phyloP scores from a whole-genome alignment of 208 protist species.

The Wallacemonas sp. region DNA sequence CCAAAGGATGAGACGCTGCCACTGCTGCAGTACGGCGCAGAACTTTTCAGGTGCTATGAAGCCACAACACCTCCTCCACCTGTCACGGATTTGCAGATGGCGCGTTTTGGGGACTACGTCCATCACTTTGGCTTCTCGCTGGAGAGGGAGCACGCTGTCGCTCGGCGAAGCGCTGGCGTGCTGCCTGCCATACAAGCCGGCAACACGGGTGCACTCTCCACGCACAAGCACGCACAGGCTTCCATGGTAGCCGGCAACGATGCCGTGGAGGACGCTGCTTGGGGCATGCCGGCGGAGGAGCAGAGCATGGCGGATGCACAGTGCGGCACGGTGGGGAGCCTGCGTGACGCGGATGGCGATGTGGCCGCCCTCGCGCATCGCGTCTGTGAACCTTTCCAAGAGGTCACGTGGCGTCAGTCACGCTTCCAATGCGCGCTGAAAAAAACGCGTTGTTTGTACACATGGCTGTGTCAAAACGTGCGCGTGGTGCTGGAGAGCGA shows the following conservation, averaged over 20 bases:
- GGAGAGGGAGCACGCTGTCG: conserved; percentile 34
- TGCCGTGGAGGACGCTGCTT: conserved; percentile 37
- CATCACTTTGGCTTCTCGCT: conserved; percentile 86
- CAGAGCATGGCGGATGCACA: conserved; percentile 40
- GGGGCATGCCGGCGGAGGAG: conserved; percentile 40
- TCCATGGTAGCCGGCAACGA: conserved; percentile 10
- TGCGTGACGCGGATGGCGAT: conserved; percentile 12
- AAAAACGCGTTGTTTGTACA: conserved; percentile 60
- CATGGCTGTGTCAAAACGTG: conserved; percentile 69
- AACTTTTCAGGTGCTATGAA: conserved; percentile 39
- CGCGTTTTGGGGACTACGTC: conserved; percentile 76
- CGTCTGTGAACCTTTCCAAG: conserved; percentile 41
- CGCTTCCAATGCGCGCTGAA: conserved; percentile 52
- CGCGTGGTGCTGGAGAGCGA: conserved; percentile 10
- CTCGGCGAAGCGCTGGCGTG: not conserved
- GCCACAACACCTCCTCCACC: conserved; percentile 20
- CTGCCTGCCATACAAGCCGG: not conserved
- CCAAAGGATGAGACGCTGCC: conserved; percentile 12
- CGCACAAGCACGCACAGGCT: not conserved
- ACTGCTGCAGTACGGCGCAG: conserved; percentile 47
- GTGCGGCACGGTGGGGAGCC: conserved; percentile 20
- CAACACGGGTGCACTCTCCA: not conserved
- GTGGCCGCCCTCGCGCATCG: conserved; percentile 24
- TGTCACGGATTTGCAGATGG: conserved; percentile 37
- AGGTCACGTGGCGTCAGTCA: conserved; percentile 67